phyloP scores from a whole-genome alignment of 345 rosid species.

The Syzygium aqueum region DNA sequence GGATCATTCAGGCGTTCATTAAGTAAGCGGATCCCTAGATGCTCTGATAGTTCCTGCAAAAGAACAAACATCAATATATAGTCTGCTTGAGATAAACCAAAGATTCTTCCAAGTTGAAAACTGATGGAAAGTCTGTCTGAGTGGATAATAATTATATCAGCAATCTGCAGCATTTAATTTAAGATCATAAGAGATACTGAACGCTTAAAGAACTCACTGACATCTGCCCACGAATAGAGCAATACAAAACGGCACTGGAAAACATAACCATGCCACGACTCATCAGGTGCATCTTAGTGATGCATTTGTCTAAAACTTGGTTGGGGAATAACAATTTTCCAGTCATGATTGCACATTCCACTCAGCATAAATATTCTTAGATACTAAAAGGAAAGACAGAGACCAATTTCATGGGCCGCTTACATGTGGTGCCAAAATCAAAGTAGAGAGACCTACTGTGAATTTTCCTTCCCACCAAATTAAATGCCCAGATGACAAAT shows the following conservation, averaged over 20 bases:
- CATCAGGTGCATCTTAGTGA: neutral
- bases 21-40: conserved; percentile 69
- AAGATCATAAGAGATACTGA: neutral
- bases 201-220: neutral
- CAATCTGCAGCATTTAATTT: neutral
- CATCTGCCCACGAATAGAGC: neutral
- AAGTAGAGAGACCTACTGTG: neutral
- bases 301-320: neutral
- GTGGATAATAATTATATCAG: neutral
- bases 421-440: neutral
- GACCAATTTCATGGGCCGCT: neutral
- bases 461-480: neutral
- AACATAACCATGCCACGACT: neutral
- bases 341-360: neutral
- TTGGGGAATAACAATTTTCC: neutral
- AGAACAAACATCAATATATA: neutral
- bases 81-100: neutral
- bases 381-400: neutral
- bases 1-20: neutral
- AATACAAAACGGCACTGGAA: neutral
- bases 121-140: neutral
- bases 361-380: neutral
- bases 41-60: conserved; percentile 85
- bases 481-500: neutral
- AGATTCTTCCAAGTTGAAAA: neutral